Percentiles rank a stretch among this genome's conserved stretches.
Evolutionary conservation across 345 rosid species (phyloP).

Genomic region (Eucalyptus microcorys): DNA sequence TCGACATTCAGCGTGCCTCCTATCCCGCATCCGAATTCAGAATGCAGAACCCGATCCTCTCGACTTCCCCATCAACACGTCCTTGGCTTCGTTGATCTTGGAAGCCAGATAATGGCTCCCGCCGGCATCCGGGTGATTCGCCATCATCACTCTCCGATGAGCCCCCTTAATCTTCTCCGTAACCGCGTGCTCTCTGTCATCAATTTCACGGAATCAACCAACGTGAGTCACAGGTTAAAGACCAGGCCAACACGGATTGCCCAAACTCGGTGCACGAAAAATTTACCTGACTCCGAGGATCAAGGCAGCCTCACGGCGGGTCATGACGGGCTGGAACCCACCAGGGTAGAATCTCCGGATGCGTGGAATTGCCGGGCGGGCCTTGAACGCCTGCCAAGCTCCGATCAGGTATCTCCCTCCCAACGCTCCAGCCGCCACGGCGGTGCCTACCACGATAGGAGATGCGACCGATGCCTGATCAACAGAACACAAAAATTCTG

Average conservation of each 20-base stretch:
- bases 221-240: neutral
- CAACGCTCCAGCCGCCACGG: conserved; percentile 17
- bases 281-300: conserved; percentile 24
- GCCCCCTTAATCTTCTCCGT: conserved; percentile 22
- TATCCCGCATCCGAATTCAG: neutral
- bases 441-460: conserved; percentile 5
- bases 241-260: neutral
- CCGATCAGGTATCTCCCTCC: conserved; percentile 11
- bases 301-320: conserved; percentile 21
- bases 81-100: conserved; percentile 28
- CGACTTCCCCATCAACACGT: conserved; percentile 7
- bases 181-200: conserved; percentile 3
- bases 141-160: conserved; percentile 22
- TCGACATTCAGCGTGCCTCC: neutral
- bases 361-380: conserved; percentile 5
- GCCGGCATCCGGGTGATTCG: conserved; percentile 34
- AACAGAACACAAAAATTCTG: neutral
- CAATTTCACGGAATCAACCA: neutral
- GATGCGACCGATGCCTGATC: neutral
- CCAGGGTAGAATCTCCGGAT: conserved; percentile 20
- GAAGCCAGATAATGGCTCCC: conserved; percentile 40
- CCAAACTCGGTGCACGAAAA: neutral
- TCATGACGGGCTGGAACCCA: conserved; percentile 22
- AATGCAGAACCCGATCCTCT: conserved; percentile 15
- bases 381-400: conserved; percentile 29